phyloP scores from a whole-genome alignment of 2,329 filamentous ascomycete species.

The Thelonectria discophora region DNA sequence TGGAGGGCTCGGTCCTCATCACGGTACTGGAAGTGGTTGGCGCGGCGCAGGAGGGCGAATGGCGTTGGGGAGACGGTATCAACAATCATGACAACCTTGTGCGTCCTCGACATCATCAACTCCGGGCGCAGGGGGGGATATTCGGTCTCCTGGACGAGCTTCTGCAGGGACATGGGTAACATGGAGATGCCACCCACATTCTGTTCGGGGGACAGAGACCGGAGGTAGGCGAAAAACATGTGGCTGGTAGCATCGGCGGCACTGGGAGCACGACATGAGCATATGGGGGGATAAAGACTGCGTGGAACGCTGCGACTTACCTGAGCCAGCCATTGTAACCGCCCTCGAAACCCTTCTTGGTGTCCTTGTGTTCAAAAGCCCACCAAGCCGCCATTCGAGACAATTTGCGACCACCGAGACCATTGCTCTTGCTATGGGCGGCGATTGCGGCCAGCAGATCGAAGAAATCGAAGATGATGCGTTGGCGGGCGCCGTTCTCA shows the following conservation, averaged over 20 bases:
- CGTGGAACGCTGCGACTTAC: conserved; percentile 55
- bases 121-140: conserved; percentile 86
- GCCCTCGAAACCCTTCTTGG: conserved; percentile 90
- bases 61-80: conserved; percentile 94
- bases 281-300: conserved; percentile 2
- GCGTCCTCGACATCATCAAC: conserved; percentile 80
- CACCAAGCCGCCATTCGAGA: conserved; percentile 98
- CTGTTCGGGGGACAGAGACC: conserved; percentile 86
- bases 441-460: conserved; percentile 90
- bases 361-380: conserved; percentile 93
- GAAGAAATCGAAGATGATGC: conserved; percentile 96
- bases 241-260: conserved; percentile 96
- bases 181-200: conserved; percentile 81
- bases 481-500: conserved; percentile 83
- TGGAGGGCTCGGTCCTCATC: conserved; percentile 87
- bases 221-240: conserved; percentile 95
- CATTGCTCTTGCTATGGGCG: conserved; percentile 92
- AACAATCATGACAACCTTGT: conserved; percentile 96
- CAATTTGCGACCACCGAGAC: conserved; percentile 90
- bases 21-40: conserved; percentile 94
- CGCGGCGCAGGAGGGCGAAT: conserved; percentile 87
- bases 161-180: conserved; percentile 89
- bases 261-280: conserved; percentile 54
- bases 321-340: conserved; percentile 89
- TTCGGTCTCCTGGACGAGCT: conserved; percentile 89